Evolutionary conservation across 495 filamentous ascomycete genomes (phyloP), one percentile per base, ranked within the genome.

Genomic region (Penicillium coffeae): DNA sequence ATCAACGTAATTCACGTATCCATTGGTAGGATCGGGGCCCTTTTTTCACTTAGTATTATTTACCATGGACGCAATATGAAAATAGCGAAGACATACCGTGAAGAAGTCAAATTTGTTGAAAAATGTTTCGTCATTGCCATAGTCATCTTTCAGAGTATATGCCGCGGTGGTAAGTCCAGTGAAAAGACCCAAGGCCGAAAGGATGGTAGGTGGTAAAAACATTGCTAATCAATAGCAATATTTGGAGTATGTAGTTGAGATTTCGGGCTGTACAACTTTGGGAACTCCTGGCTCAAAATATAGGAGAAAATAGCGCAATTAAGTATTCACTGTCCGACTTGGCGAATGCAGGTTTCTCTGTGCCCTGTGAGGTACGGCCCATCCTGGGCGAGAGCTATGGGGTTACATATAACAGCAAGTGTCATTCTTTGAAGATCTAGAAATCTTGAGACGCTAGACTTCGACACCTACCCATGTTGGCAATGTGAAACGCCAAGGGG

Each of bases 1-100:
- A 51, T 77, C 63, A 30, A 79, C 71, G 59, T 85, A 90, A 39
- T 80, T 56, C 51, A 90, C 87, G 59, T 76, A 85, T 13, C 86
- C 87, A 44, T 82, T 59, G 3, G 86, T 90, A 12, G 86, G 86
- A 55, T 91, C 86, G 0, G 65, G 8, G 3, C 30, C 52, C 44
- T 70, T 34, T 7, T 22, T 13, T 15, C 2, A 2, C 7, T 56
- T 20, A 47, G 50, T 37, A 42, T 32, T 25, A 0, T 3, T 16
- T 22, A n/a, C 18, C 25, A 1, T 2, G 14, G 2, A 13, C 18
- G 12, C 8, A 18, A 35, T 19, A 5, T 22, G 25, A 30, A 5
- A 30, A 10, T 30, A 10, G 25, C 10, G 25, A 7, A 18, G 12
- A 19, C 30, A 4, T 34, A 46, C 43, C 16, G 43, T 73, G 47